Evolutionary conservation across 1,139 yeast genomes (phyloP).

Genomic region (Debaryomyces sp.): DNA sequence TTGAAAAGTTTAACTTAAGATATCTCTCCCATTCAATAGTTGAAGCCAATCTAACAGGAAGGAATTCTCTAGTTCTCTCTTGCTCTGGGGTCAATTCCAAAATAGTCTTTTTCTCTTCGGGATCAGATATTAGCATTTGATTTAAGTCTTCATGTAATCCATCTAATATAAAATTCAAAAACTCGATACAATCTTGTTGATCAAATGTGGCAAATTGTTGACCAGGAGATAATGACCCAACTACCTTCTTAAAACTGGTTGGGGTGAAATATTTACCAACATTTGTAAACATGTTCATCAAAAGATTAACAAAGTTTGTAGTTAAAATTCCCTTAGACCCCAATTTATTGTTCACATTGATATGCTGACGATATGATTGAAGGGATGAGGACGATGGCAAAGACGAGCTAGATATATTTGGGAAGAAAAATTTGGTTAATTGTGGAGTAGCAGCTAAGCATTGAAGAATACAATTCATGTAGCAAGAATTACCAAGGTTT

Average conservation of each 20-base stretch:
- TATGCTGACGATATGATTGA: slow-evolving; percentile 64
- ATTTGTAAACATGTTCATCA: slow-evolving; percentile 59
- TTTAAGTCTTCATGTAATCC: slow-evolving; percentile 88
- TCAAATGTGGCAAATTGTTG: slow-evolving; percentile 66
- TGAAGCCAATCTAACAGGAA: slow-evolving; percentile 84
- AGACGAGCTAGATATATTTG: slow-evolving; percentile 25
- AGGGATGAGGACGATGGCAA: slow-evolving; percentile 20
- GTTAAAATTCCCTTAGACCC: slow-evolving; percentile 88
- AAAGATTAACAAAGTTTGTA: slow-evolving; percentile 65
- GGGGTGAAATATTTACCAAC: slow-evolving; percentile 57
- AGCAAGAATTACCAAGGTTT: slow-evolving; percentile 91
- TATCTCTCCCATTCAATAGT: slow-evolving; percentile 96
- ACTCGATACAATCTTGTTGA: slow-evolving; percentile 95
- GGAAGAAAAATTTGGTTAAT: slow-evolving; percentile 44
- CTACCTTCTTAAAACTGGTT: slow-evolving; percentile 57
- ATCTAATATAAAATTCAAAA: slow-evolving; percentile 80
- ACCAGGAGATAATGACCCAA: slow-evolving; percentile 70
- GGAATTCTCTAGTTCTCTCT: slow-evolving; percentile 69
- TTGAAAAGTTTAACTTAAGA: slow-evolving; percentile 79
- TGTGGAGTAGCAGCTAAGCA: slow-evolving; percentile 62
- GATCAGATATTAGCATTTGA: slow-evolving; percentile 45
- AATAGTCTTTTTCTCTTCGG: slow-evolving; percentile 42
- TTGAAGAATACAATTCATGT: slow-evolving; percentile 89
- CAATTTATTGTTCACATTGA: slow-evolving; percentile 71
- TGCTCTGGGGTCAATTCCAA: slow-evolving; percentile 68